Base-by-base conservation (phyloP, 441 rosid species). In the Adansonia madagascariensis region DNA sequence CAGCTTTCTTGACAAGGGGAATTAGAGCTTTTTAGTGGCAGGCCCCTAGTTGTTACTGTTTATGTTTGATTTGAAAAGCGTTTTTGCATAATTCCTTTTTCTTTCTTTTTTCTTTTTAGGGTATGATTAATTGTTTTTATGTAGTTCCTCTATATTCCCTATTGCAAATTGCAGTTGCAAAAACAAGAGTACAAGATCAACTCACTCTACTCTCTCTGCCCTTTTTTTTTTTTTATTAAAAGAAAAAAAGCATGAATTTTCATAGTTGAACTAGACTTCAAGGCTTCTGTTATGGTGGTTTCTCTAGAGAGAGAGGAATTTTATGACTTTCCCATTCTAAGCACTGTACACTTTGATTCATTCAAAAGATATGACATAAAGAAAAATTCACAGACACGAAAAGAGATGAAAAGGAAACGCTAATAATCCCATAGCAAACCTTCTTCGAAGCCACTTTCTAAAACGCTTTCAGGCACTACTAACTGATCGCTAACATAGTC, bases 351-450 rank as follows among this genome's bases (percentile, higher is more conserved):
- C 17, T 61, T n/a, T 17, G 70, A 59, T 61, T 61, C 46, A 74
- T 47, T 74, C 49, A 75, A 35, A 71, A 75, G 18, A 49, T 7
- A 39, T 27, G n/a, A 47, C 50, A 62, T 47, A 47, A 50, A 63
- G 6, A 35, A 35, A 35, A 35, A 35, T 35, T 35, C 11, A 50
- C 12, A 18, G 46, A 73, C 1, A 69, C 4, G 8, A 53, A 52
- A 52, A 11, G 31, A 52, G 17, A 52, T 2, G 22, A 8, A 9
- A 7, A 64, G 18, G 46, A 1, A 27, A 4, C 15, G 9, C 44
- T 71, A 71, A n/a, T n/a, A 59, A 75, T 86, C 57, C 88, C 90
- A 87, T 14, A 82, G 27, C 73, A 77, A 78, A 80, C 86, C 86
- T 77, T 82, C 78, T 35, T 68, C 85, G 14, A 78, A 80, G 15